Base-by-base conservation (phyloP, 1,284 basidiomycete genomes). In the Cutaneotrichosporon dermatis region DNA sequence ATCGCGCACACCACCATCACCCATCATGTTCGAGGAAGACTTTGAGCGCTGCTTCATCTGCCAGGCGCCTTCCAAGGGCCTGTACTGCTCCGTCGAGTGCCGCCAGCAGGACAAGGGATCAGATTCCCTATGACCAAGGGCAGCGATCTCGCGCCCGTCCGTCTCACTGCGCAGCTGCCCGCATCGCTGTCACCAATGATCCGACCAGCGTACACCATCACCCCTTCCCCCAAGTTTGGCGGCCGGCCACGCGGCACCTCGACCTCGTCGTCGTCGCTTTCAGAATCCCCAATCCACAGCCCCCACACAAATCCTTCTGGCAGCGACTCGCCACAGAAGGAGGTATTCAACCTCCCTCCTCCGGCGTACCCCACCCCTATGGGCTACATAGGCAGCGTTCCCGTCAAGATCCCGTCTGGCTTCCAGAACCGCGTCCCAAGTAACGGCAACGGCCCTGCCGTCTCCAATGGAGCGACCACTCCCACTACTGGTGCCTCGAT, bases 11-110 rank as follows among this genome's bases (percentile, higher is more conserved):
- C n/a, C 15, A 13, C 5, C 44, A 9, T 25, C 8, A 25, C 12
- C 44, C 41, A 51, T 41, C 12, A 76, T 76, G 75, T 76, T 76
- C 51, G 75, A 76, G 60, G 74, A 75, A 55, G 74, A 74, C 54
- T 72, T 72, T 54, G 72, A 73, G 55, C 62, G 70, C 54, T 76
- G 75, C 66, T 75, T 73, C 64, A 76, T 75, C 63, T 76, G 75
- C 64, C 68, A 73, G 60, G 55, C 61, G 58, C 66, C 73, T 37
- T 71, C 67, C 62, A 71, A 69, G 61, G 74, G 73, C n/a, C 67
- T 76, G 39, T 76, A 75, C 65, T 76, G 75, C 68, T 76, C 75
- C 2, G 66, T 69, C 3, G 69, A 72, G 50, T 76, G 75, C 64
- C 63, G 69, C 35, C 63, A 65, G 39, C 68, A 69, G 58, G 75